These are phyloP conservation scores for Dissophora ornata DNA, from an alignment of 192 early-diverging fungal species.

Conservation along the genomic window DNA sequence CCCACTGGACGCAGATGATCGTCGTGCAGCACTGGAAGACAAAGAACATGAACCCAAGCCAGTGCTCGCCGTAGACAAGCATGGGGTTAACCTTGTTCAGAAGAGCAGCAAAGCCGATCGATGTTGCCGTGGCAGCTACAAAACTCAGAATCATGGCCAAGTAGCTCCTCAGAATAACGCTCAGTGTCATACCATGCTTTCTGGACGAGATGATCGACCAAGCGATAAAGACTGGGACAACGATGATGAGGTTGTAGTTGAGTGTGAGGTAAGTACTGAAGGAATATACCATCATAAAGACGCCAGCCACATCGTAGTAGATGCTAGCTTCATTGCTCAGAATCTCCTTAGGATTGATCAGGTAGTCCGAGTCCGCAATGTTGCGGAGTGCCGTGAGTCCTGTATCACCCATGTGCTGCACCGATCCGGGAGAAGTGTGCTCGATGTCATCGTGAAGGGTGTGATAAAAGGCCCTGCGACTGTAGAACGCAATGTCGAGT, in stretches of 20 bases:
- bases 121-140: constrained; percentile 28
- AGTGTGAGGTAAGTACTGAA: constrained; percentile 51
- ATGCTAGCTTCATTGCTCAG: constrained; percentile 47
- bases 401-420: constrained; percentile 76
- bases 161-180: constrained; percentile 20
- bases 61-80: constrained; percentile 53
- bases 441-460: constrained; percentile 66
- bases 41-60: constrained; percentile 42
- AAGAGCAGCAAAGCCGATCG: constrained; percentile 26
- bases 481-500: constrained; percentile 75
- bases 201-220: constrained; percentile 28
- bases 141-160: constrained; percentile 38
- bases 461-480: constrained; percentile 73
- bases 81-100: constrained; percentile 54
- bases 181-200: constrained; percentile 16
- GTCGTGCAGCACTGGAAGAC: constrained; percentile 32
- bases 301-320: constrained; percentile 62
- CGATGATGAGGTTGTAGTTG: constrained; percentile 47
- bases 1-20: constrained; percentile 45
- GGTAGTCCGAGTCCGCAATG: constrained; percentile 60
- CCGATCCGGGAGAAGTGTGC: constrained; percentile 60
- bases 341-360: constrained; percentile 41
- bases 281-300: constrained; percentile 54
- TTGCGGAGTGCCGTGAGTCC: constrained; percentile 58
- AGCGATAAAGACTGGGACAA: constrained; percentile 33